Evolutionary conservation across 352 stramenopile genomes (phyloP), one percentile per base, ranked within the genome.

Genomic region (Thalassiosira hispida): DNA sequence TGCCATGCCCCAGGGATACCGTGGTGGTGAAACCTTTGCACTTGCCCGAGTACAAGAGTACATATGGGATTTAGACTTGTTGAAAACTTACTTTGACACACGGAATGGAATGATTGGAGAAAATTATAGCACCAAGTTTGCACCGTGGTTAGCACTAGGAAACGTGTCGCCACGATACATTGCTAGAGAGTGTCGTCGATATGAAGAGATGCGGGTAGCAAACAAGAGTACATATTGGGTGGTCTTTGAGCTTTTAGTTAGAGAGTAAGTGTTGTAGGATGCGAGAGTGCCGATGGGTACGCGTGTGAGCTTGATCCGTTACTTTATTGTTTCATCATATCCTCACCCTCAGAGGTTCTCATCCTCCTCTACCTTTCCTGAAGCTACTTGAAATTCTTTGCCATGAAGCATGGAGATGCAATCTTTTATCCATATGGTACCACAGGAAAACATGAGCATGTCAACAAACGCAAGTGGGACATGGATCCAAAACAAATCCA

Each of bases 221-320:
- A 96, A 96, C 79, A 95, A 96, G 64, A 91, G 72, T 51, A 97
- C 94, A 0, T 97, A 97, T 64, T 97, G 94, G 92, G 64, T 96
- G n/a, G 76, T 92, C 0, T 96, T 96, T 63, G 92, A 96, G 68
- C 70, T 47, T n/a, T n/a, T n/a, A n/a, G n/a, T n/a, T n/a, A n/a
- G n/a, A n/a, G n/a, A n/a, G n/a, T n/a, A n/a, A n/a, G n/a, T n/a
- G n/a, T n/a, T n/a, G n/a, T n/a, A n/a, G n/a, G n/a, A n/a, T n/a
- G n/a, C n/a, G n/a, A n/a, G n/a, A n/a, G n/a, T n/a, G n/a, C n/a
- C n/a, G n/a, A n/a, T n/a, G n/a, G n/a, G n/a, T n/a, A n/a, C n/a
- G n/a, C n/a, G n/a, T n/a, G n/a, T 91, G n/a, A n/a, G n/a, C n/a
- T n/a, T n/a, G n/a, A n/a, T n/a, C n/a, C n/a, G n/a, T n/a, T n/a